These are phyloP conservation scores for fission yeast (Schizosaccharomyces pombe) DNA, from an alignment of 805 yeast species.

Conservation along the genomic window DNA sequence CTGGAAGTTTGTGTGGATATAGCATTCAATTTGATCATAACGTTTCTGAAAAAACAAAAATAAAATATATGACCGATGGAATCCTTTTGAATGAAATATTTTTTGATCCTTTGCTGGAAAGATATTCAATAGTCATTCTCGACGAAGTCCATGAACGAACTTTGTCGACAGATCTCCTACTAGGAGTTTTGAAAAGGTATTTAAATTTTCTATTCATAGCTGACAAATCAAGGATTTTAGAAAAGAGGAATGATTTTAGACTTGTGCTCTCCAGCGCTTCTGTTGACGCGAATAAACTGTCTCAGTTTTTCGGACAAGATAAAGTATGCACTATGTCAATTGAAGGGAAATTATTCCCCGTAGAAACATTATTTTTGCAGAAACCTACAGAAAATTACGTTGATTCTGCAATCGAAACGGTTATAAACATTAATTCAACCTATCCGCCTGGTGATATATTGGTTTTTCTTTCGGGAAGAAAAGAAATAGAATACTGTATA, in stretches of 20 bases:
- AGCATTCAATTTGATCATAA: conserved; percentile 55
- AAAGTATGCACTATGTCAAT: conserved; percentile 16
- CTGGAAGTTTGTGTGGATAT: conserved; percentile 56
- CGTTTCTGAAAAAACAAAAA: conserved; percentile 29
- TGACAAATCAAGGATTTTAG: conserved; percentile 20
- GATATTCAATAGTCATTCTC: conserved; percentile 52
- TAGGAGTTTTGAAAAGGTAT: conserved; percentile 41
- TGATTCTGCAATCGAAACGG: conserved; percentile 48
- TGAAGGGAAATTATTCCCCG: conserved; percentile 69
- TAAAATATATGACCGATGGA: conserved; percentile 75
- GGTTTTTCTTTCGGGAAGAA: conserved; percentile 79
- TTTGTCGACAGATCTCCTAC: conserved; percentile 48
- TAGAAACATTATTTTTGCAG: conserved; percentile 38
- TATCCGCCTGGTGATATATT: conserved; percentile 44
- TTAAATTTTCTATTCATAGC: conserved; percentile 1
- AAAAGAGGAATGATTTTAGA: conserved; percentile 39
- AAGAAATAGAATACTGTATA: conserved; percentile 35
- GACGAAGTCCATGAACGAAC: conserved; percentile 82
- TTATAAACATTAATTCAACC: conserved; percentile 31
- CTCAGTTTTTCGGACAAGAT: conserved; percentile 32
- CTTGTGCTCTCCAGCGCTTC: conserved; percentile 69
- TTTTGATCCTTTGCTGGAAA: conserved; percentile 32
- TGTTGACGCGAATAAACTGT: conserved; percentile 50
- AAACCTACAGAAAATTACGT: conserved; percentile 47
- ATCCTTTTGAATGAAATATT: conserved; percentile 49